phyloP scores from a whole-genome alignment of 768 basidiomycete genomes.

The Mycena latifolia region DNA sequence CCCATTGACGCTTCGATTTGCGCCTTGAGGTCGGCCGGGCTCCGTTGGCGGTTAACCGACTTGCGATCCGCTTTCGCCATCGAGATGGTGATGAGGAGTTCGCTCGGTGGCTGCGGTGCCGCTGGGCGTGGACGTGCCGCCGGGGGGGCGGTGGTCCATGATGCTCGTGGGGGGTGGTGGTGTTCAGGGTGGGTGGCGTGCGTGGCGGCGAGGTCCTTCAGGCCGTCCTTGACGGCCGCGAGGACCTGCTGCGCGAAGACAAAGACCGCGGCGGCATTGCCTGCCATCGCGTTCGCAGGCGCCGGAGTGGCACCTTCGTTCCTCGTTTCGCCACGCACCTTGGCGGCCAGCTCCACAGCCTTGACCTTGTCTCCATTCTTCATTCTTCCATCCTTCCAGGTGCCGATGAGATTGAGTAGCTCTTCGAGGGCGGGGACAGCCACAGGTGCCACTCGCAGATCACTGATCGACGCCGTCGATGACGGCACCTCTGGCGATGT shows the following conservation, averaged over 20 bases:
- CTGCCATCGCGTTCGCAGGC: not conserved
- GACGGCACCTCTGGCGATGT: too few relatives aligned
- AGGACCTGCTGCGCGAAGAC: not conserved
- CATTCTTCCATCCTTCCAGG: too few relatives aligned
- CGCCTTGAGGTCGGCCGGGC: slow-evolving; percentile 11
- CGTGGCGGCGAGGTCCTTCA: not conserved
- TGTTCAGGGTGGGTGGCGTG: not conserved
- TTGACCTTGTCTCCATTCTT: too few relatives aligned
- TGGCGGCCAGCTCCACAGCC: too few relatives aligned
- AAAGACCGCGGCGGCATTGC: not conserved
- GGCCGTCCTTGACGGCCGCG: not conserved
- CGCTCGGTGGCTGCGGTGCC: not conserved
- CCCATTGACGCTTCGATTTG: slow-evolving; percentile 3
- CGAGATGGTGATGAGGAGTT: too few relatives aligned
- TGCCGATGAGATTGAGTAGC: too few relatives aligned
- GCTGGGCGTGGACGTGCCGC: not conserved
- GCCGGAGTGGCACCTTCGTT: not conserved
- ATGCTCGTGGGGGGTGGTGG: not conserved
- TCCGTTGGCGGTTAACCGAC: not conserved
- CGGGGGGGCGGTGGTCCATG: too few relatives aligned
- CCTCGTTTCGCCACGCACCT: too few relatives aligned
- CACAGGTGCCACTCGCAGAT: too few relatives aligned
- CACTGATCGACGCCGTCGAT: too few relatives aligned
- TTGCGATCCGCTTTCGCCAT: too few relatives aligned
- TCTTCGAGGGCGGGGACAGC: too few relatives aligned